phyloP scores from a whole-genome alignment of 1,284 basidiomycete species.

The Apiotrichum mycotoxinovorans region DNA sequence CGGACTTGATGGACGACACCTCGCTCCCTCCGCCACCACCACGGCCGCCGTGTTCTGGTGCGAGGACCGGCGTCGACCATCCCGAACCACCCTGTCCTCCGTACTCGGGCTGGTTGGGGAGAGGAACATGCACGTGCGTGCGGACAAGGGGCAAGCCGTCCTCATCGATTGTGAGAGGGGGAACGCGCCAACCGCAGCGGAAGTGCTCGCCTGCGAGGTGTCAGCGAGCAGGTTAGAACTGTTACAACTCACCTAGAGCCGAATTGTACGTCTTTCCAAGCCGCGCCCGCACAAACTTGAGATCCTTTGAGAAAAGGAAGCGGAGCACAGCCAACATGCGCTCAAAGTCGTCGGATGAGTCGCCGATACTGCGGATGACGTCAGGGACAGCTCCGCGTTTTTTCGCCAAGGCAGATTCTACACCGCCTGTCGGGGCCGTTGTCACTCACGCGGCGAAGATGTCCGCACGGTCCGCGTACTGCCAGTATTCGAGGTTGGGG shows the following conservation, averaged over 20 bases:
- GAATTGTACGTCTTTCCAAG: slow-evolving; percentile 96
- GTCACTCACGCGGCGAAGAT: slow-evolving; percentile 74
- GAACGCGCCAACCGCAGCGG: slow-evolving; percentile 65
- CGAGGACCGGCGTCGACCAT: slow-evolving; percentile 44
- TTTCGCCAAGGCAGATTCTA: not conserved
- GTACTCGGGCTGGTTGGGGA: slow-evolving; percentile 44
- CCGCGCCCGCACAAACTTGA: slow-evolving; percentile 87
- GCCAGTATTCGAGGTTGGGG: slow-evolving; percentile 93
- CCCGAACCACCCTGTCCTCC: slow-evolving; percentile 44
- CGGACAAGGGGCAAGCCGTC: slow-evolving; percentile 47
- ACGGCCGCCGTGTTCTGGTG: slow-evolving; percentile 41
- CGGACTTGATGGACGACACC: slow-evolving; percentile 36
- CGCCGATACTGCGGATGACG: slow-evolving; percentile 66
- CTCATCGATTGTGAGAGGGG: slow-evolving; percentile 46
- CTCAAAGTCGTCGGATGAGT: slow-evolving; percentile 82
- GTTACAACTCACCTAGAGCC: slow-evolving; percentile 61
- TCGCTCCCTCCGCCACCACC: slow-evolving; percentile 14
- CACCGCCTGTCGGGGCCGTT: too few species aligned
- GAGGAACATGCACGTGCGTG: slow-evolving; percentile 48
- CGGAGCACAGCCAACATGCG: slow-evolving; percentile 86
- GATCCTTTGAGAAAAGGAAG: slow-evolving; percentile 89
- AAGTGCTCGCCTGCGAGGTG: slow-evolving; percentile 65
- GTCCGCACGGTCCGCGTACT: slow-evolving; percentile 90
- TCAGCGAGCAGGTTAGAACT: not conserved
- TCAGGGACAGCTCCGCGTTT: not conserved